Evolutionary conservation across 2,329 filamentous ascomycete genomes (phyloP).

Genomic region (Raffaelea arxii): DNA sequence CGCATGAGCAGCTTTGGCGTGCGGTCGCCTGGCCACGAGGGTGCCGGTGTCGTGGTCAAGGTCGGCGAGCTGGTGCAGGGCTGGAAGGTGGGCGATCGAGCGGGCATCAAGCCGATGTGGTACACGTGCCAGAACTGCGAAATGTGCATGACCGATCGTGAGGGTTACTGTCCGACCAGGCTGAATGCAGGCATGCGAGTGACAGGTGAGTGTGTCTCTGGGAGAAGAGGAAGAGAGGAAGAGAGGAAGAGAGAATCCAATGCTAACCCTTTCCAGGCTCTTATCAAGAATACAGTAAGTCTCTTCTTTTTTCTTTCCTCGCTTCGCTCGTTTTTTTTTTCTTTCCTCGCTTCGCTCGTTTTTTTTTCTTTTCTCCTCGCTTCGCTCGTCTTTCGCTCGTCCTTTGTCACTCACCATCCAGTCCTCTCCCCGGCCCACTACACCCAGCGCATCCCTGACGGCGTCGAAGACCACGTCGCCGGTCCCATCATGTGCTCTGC

Average conservation of each 20-base stretch:
- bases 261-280: conserved; percentile 25
- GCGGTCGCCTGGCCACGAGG: conserved; percentile 25
- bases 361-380: neutral
- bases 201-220: no score
- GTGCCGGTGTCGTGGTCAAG: conserved; percentile 24
- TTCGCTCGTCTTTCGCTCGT: neutral
- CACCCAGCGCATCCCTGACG: conserved; percentile 23
- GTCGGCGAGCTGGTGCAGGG: conserved; percentile 22
- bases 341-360: no score
- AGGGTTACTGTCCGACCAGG: conserved; percentile 20
- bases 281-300: conserved; percentile 53
- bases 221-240: no score
- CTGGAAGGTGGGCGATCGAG: conserved; percentile 25
- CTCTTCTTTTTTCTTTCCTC: no score
- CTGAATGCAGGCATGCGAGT: no score
- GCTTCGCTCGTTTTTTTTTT: no score
- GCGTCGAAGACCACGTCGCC: conserved; percentile 39
- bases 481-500: conserved; percentile 52
- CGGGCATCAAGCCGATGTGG: conserved; percentile 25
- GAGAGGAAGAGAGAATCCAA: no score
- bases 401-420: no score
- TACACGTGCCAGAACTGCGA: conserved; percentile 24
- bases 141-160: conserved; percentile 23
- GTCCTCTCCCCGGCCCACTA: conserved; percentile 40
- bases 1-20: conserved; percentile 10